Base-by-base conservation (phyloP, 1,139 yeast genomes). In the Arxiozyma bovina region DNA sequence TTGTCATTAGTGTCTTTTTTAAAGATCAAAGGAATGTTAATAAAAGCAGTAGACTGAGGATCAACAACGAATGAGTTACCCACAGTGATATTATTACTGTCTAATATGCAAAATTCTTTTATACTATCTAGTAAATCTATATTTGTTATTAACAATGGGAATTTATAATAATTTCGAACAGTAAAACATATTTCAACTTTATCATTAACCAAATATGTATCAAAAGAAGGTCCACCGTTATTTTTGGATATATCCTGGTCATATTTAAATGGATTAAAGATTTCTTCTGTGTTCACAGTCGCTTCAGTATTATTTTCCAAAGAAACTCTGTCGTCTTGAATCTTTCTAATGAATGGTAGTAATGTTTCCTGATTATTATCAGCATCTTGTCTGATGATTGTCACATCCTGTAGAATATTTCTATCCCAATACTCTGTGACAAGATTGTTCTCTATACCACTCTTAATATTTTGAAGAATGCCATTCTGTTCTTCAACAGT, bases 141-240 rank as follows among this genome's bases (percentile, higher is more conserved):
- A 50, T 81, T 81, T 41, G 74, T 73, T 4, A 93, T 72, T 48
- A 82, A 85, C 12, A 91, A 70, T 51, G 85, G 89, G 68, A 88
- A 89, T 12, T 81, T 79, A 70, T 82, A 89, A 1, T 96, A 96
- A 64, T 93, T 93, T 63, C 87, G 93, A 11, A 93, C 64, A 2
- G 76, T 73, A 0, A 88, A 73, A 21, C 74, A 69, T 38, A 85
- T 70, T 58, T 78, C 82, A 40, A 77, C 77, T 15, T 75, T 69
- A 52, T 85, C 89, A 52, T 80, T 83, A 1, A 84, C 79, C 18
- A 83, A 61, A 15, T 78, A 68, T 30, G 70, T 67, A 25, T 61
- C 58, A 15, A 30, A 43, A n/a, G 30, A 30, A 18, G 25, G 25
- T 2, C 9, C 48, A 17, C 20, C 34, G 15, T n/a, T 20, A 25